These are phyloP conservation scores for Pichia inconspicua DNA, from an alignment of 1,139 yeast species.

Conservation along the genomic window DNA sequence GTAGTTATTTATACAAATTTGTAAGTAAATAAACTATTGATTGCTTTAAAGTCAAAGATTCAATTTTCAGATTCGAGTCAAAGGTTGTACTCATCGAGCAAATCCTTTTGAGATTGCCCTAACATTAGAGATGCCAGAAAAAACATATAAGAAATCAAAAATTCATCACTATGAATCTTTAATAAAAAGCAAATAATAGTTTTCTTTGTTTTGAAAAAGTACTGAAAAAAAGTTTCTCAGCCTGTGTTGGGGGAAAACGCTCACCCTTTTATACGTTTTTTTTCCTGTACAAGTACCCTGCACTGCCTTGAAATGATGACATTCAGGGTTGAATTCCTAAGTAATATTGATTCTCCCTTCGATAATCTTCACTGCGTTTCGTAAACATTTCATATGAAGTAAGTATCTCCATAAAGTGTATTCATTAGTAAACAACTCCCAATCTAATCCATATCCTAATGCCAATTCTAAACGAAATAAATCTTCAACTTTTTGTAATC, in stretches of 20 bases:
- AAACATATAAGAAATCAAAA: constrained; percentile 29
- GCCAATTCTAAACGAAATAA: constrained; percentile 25
- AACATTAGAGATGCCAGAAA: constrained; percentile 73
- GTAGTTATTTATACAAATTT: not conserved
- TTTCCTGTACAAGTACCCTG: not conserved
- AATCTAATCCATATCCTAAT: constrained; percentile 26
- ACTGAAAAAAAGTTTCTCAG: too few relatives aligned
- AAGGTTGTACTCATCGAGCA: constrained; percentile 54
- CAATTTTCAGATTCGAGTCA: constrained; percentile 41
- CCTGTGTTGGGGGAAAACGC: not conserved
- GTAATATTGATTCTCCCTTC: not conserved
- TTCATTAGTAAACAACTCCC: constrained; percentile 26
- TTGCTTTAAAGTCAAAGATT: not conserved
- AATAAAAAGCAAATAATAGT: not conserved
- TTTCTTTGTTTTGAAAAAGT: too few relatives aligned
- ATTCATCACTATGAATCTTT: constrained; percentile 10
- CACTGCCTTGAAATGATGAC: not conserved
- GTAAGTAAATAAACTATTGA: not conserved
- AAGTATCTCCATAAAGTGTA: constrained; percentile 16
- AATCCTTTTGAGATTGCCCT: constrained; percentile 34
- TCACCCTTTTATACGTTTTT: not conserved
- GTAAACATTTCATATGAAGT: constrained; percentile 8
- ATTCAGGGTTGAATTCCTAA: not conserved
- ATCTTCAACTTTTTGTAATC: constrained; percentile 25
- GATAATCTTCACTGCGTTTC: not conserved